phyloP scores from a whole-genome alignment of 345 rosid species.

The Cochlearia excelsa region DNA sequence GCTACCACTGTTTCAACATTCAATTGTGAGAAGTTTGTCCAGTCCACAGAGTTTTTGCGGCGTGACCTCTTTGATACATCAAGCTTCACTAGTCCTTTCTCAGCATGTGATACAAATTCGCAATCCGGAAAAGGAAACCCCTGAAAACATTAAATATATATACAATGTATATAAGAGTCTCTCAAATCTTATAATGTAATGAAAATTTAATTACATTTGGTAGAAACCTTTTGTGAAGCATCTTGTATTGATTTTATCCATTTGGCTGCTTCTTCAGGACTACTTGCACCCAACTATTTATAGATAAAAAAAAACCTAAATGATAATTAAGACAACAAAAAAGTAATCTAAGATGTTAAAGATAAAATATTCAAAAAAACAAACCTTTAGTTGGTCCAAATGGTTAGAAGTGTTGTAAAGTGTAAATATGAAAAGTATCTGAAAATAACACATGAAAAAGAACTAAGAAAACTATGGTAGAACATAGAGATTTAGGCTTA shows the following conservation, averaged over 20 bases:
- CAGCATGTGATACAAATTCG: constrained; percentile 51
- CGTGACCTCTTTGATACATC: constrained; percentile 44
- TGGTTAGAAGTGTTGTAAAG: constrained; percentile 66
- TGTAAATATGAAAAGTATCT: constrained; percentile 85
- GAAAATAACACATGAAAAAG: constrained; percentile 36
- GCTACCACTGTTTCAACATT: constrained; percentile 51
- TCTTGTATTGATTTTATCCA: constrained; percentile 75
- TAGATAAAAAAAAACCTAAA: constrained; percentile 6
- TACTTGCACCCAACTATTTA: constrained; percentile 77
- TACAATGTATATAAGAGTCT: constrained; percentile 10
- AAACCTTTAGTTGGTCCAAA: constrained; percentile 78
- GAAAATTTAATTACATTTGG: not conserved
- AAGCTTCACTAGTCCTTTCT: constrained; percentile 45
- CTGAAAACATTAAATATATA: constrained; percentile 36
- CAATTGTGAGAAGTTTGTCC: constrained; percentile 45
- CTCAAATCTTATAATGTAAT: not conserved
- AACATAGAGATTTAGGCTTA: constrained; percentile 8
- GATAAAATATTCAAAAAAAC: not conserved
- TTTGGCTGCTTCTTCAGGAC: constrained; percentile 91
- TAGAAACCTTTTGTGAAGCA: constrained; percentile 68
- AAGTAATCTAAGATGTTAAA: not conserved
- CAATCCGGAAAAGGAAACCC: constrained; percentile 44
- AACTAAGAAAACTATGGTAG: constrained; percentile 4
- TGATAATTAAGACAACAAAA: not conserved
- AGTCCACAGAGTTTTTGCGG: constrained; percentile 49